Evolutionary conservation across 2,329 filamentous ascomycete genomes (phyloP).

Genomic region (Tolypocladium pustulatum): DNA sequence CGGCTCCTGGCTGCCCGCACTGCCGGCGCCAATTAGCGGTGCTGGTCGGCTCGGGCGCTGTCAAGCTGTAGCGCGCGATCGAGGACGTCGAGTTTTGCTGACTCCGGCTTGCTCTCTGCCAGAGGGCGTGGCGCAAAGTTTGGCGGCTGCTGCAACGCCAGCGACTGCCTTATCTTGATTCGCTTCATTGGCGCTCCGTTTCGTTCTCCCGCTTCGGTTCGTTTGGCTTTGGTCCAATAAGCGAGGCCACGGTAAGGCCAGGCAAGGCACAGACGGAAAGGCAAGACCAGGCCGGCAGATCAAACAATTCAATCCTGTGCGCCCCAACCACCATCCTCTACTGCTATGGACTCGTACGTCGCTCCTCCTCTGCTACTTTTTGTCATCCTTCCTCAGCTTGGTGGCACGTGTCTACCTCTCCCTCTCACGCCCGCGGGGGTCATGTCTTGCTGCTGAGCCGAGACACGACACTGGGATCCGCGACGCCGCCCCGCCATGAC

Average conservation of each 20-base stretch:
- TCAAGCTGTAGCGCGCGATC: background rate
- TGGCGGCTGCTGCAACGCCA: background rate
- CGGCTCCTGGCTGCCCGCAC: background rate
- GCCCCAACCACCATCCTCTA: background rate
- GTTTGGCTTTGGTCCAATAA: background rate
- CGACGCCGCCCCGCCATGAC: constrained; percentile 3
- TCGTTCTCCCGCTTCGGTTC: background rate
- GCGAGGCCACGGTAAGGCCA: background rate
- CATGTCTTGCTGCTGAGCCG: background rate
- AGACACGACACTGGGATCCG: constrained; percentile 5
- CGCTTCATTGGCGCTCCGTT: background rate
- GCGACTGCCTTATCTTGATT: background rate
- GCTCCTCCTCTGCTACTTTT: constrained; percentile 1
- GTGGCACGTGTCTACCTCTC: background rate
- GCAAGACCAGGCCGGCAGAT: background rate
- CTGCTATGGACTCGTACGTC: constrained; percentile 20
- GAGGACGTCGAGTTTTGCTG: background rate
- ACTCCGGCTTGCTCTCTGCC: background rate
- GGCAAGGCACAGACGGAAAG: background rate
- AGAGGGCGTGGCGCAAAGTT: background rate
- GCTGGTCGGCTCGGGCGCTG: background rate
- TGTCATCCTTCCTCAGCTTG: background rate
- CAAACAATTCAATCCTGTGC: background rate
- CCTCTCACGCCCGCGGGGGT: background rate
- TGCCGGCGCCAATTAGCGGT: background rate